Evolutionary conservation across 2,329 filamentous ascomycete species (phyloP), one percentile per base, ranked within the genome.

Genomic region (Penicillium sp.): DNA sequence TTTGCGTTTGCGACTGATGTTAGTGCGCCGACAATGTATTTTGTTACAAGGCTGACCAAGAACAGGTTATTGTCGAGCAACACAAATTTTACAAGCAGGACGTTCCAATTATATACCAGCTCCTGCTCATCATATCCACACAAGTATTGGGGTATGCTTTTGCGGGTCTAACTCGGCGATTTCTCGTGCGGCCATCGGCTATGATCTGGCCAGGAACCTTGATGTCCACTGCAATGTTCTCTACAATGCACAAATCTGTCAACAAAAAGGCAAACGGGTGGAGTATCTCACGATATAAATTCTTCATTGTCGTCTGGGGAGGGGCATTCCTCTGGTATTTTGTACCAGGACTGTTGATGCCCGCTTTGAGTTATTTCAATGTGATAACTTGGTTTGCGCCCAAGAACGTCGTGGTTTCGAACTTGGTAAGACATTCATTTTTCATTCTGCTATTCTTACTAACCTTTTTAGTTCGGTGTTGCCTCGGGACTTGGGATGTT

Each of bases 201-300:
- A 95, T 96, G 88, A 91, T 96, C 44, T 96, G 91, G 91, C 91
- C 91, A 1, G 88, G 88, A 19, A 95, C 91, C 0, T 78, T 96
- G 46, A 91, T 93, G 81, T 93, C 90, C 18, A 90, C 90, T 0
- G 87, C 90, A 64, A 92, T 96, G 89, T 94, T 96, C 65, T 87
- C 86, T 4, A 93, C 90, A 0, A 79, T 96, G 46, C 91, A 96
- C 72, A 91, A 88, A 65, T 86, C 91, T 57, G 87, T 92, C 67
- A 95, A 94, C 70, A 89, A 87, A 62, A 82, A 85, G 34, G 90
- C 89, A 18, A 86, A 90, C 70, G 89, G 90, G 32, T 95, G 91
- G 91, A 86, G 75, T 39, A 88, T 95, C 47, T 90, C 88, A 59
- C 81, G 90, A 43, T 92, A 90, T 82, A 88, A 85, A 60, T 95